A percentile compares a stretch with the other conserved stretches of the same genome.
Conservation (phyloP, 495 filamentous ascomycete species). For the Wilcoxina mikolae region DNA sequence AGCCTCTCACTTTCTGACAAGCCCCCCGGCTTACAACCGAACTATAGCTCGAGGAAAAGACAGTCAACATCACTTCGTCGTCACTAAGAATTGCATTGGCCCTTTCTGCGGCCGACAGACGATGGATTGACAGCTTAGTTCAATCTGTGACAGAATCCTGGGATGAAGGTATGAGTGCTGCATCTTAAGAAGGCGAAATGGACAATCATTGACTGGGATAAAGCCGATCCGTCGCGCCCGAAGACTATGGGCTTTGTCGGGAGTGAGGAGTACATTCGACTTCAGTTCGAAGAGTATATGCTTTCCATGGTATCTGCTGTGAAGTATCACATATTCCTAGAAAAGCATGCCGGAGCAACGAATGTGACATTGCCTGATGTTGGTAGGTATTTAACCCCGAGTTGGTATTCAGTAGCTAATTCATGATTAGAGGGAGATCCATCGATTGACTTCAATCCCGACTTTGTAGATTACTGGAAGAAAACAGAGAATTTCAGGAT, state of each 20-base stretch:
- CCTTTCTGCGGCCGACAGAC: conserved; percentile 72
- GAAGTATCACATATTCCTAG: conserved; percentile 75
- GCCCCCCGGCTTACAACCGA: conserved; percentile 1
- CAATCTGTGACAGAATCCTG: conserved; percentile 90
- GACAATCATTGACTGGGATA: background rate
- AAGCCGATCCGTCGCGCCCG: conserved; percentile 63
- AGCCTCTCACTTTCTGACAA: background rate
- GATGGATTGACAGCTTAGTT: conserved; percentile 93
- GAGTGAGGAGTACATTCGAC: conserved; percentile 92
- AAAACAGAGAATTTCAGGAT: conserved; percentile 77
- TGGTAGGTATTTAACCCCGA: conserved; percentile 20
- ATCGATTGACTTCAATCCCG: conserved; percentile 58
- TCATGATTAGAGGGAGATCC: conserved; percentile 60
- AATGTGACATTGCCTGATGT: conserved; percentile 46
- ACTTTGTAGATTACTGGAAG: conserved; percentile 68
- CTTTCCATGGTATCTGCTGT: conserved; percentile 73
- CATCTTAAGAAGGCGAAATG: background rate
- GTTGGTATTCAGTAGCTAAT: background rate
- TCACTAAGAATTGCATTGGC: conserved; percentile 62
- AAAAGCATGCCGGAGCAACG: conserved; percentile 42
- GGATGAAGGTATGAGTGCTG: conserved; percentile 46
- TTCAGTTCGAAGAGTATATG: conserved; percentile 96
- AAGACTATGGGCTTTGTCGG: conserved; percentile 91
- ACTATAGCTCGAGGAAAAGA: conserved; percentile 65
- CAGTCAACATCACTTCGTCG: conserved; percentile 64